These are phyloP conservation scores for Copromyces sp. DNA, from an alignment of 495 filamentous ascomycete genomes.

Conservation along the genomic window DNA sequence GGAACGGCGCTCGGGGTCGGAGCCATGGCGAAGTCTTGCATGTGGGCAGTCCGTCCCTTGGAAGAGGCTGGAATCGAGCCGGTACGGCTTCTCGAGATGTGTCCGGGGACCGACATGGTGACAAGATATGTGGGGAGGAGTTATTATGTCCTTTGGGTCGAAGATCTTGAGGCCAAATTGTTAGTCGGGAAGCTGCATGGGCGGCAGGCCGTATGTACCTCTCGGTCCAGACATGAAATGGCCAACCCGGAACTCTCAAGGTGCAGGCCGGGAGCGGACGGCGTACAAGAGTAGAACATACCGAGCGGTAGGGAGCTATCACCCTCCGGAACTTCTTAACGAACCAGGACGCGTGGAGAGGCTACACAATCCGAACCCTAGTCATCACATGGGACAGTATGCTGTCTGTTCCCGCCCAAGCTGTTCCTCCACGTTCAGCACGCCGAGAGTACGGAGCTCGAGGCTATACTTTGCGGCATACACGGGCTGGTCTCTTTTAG, in stretches of 20 bases:
- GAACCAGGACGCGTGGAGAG: conserved; percentile 31
- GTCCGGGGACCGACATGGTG: conserved; percentile 35
- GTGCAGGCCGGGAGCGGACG: background rate
- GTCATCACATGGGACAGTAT: conserved; percentile 40
- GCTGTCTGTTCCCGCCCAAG: conserved; percentile 33
- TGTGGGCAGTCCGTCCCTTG: conserved; percentile 31
- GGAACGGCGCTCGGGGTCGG: conserved; percentile 38
- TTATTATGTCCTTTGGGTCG: conserved; percentile 5
- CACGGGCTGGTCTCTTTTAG: background rate
- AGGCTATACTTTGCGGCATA: conserved; percentile 15
- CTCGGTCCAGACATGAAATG: conserved; percentile 7
- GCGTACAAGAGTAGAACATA: conserved; percentile 20
- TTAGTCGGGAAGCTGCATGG: conserved; percentile 17
- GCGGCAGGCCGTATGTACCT: conserved; percentile 1
- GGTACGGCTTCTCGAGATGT: conserved; percentile 48
- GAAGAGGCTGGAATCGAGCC: conserved; percentile 39
- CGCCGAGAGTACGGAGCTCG: conserved; percentile 20
- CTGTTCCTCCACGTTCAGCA: conserved; percentile 29
- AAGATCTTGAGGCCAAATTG: conserved; percentile 10
- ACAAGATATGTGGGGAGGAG: conserved; percentile 19
- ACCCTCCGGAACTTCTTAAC: conserved; percentile 18
- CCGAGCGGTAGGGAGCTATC: conserved; percentile 18
- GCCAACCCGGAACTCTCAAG: conserved; percentile 1
- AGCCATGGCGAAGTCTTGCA: conserved; percentile 38
- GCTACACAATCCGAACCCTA: conserved; percentile 38